Evolutionary conservation across 371 early-diverging fungal species (phyloP), one percentile per base, ranked within the genome.

Genomic region (Rhizopus delemar): DNA sequence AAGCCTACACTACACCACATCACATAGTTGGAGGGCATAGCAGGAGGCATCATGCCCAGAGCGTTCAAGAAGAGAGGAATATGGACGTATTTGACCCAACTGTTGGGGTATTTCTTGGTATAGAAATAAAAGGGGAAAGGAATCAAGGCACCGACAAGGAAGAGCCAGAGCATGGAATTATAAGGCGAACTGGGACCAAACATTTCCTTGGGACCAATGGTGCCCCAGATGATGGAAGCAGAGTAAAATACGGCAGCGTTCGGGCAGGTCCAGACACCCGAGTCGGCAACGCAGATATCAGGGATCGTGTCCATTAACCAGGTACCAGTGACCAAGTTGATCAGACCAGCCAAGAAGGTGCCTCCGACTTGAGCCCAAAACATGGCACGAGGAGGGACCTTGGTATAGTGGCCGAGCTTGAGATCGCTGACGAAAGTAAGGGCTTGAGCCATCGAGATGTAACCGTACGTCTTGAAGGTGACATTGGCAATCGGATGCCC

Each of bases 211-310:
- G 92, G 91, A 41, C 87, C 87, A 43, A 92, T 85, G 8, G 84
- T 77, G 39, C 90, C 89, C 90, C 85, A 92, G 45, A 90, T 86
- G 31, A 90, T 65, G 31, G 86, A 86, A 6, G 89, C 89, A 33
- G 86, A 83, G 45, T 73, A 69, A 41, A 86, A 86, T 9, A 86
- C 85, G 33, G 72, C 67, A 11, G 90, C 85, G 56, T 70, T 73
- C 54, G 78, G 80, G 61, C 89, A 89, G 1, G 88, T 87, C 60
- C 80, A 84, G n/a, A 79, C 80, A 39, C 70, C 68, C 2, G 64
- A 84, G 0, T 8, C 66, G 11, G 45, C 29, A 0, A 82, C 81
- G 69, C 90, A 87, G 53, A 91, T 81, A 45, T 82, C 59, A 8
- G 69, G 62, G 12, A 85, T 74, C 34, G 77, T 74, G 33, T 75